Evolutionary conservation across 192 early-diverging fungal genomes (phyloP).

Genomic region (Geranomyces variabilis): DNA sequence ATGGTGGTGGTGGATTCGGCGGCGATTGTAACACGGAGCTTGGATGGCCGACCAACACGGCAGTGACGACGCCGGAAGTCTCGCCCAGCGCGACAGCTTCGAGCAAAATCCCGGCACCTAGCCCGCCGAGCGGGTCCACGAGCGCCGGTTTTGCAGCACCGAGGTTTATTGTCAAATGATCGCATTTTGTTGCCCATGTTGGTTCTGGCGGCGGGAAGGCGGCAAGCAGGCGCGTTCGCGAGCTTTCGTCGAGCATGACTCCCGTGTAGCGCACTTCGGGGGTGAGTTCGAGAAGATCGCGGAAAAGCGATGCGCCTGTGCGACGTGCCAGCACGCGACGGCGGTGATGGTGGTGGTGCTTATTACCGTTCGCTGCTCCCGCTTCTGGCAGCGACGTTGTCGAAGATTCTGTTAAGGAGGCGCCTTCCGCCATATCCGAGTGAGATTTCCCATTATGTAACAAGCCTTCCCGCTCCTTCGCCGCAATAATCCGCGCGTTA

Average conservation of each 20-base stretch:
- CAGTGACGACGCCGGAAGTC: slow-evolving; percentile 31
- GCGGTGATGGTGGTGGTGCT: not conserved
- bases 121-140: slow-evolving; percentile 38
- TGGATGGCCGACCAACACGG: slow-evolving; percentile 24
- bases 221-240: slow-evolving; percentile 10
- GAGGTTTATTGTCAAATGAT: slow-evolving; percentile 47
- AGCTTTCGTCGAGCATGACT: slow-evolving; percentile 34
- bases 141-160: slow-evolving; percentile 33
- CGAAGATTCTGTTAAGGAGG: not conserved
- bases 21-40: too few relatives aligned
- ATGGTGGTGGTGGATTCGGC: too few relatives aligned
- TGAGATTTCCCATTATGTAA: not conserved
- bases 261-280: slow-evolving; percentile 45
- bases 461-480: slow-evolving; percentile 22
- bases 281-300: slow-evolving; percentile 39
- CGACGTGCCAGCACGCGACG: slow-evolving; percentile 7
- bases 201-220: slow-evolving; percentile 24
- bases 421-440: not conserved
- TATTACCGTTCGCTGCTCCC: not conserved
- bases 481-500: slow-evolving; percentile 46
- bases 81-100: slow-evolving; percentile 31
- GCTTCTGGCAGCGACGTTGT: not conserved
- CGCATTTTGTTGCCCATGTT: slow-evolving; percentile 27
- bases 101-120: slow-evolving; percentile 31
- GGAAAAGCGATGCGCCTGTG: slow-evolving; percentile 40